Base-by-base conservation (phyloP, 176 grass and related monocot species). In the Stipa capillata region DNA sequence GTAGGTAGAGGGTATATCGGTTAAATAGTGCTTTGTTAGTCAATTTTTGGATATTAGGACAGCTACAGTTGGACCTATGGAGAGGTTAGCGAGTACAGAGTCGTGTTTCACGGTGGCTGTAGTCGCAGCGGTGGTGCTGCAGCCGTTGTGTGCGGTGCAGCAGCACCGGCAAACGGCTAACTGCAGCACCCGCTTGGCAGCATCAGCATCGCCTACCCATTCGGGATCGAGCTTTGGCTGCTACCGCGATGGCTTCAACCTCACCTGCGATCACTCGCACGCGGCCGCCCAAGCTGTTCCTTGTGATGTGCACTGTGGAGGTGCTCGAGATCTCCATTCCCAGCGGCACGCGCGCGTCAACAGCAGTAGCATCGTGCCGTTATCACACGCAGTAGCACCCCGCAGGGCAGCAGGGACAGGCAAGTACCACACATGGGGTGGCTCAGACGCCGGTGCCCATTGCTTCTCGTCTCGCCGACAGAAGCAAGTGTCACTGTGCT, bases 151-250 rank as follows among this genome's bases (percentile, higher is more conserved):
- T 20, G 27, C 28, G 56, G 41, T 20, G 27, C 28, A 4, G 36
- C 37, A 0, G 35, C 15, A 4, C 8, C 17, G 25, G 61, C 45
- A 43, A 72, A 12, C 4, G 35, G 50, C 25, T 27, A 77, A 24
- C 43, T 91, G 90, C 86, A 61, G 6, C 32, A 3, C 50, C 18
- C 35, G 16, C 25, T 90, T 27, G 73, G 91, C 45, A 59, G 44
- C 73, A 76, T 94, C 74, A 40, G 14, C 16, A 80, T 94, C 78
- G 3, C 83, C 17, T 88, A 90, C 59, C 91, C 91, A 5, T 94
- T 94, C 11, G 88, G 85, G 51, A 64, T 85, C 1, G 82, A 86
- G 27, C 28, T 61, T n/a, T 0, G 77, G 79, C n/a, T 84, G 82
- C 85, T 90, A 86, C 37, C 74, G 8, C 37, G 59, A 9, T 9